Base-by-base conservation (phyloP, 176 grass and related monocot genomes). In the Rhynchospora breviuscula region DNA sequence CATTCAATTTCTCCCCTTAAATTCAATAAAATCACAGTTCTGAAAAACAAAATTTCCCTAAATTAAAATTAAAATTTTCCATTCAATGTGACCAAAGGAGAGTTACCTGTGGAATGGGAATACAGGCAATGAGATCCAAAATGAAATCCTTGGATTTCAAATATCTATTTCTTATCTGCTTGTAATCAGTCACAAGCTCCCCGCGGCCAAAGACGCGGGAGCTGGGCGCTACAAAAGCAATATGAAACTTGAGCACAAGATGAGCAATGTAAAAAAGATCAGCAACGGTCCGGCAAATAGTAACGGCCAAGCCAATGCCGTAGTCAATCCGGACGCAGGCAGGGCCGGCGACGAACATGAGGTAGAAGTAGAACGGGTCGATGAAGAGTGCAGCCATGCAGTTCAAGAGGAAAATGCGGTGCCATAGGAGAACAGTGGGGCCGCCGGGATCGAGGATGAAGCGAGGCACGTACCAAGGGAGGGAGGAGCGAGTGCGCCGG, bases 361-460 rank as follows among this genome's bases (percentile, higher is more conserved):
- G 92, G 86, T 95, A 98, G 90, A 98, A 98, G 75, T 98, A 98
- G 56, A 98, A 81, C 17, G 95, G 95, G 51, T 98, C 92, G 8
- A 98, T 86, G 86, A 91, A 94, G 56, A 98, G 89, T 1, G 90
- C 95, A 5, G 94, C 78, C 65, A 98, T 88, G 84, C 92, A 95
- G 48, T 81, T 87, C 33, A 98, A 72, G 43, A 98, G 91, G 86
- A 98, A 98, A 18, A 95, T 59, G 12, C 90, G 89, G 84, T 98
- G 91, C 95, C 95, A 98, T 45, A 75, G 25, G 59, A 98, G 92
- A 18, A 98, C 90, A 15, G 65, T 87, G 7, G 90, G 92, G 58
- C 94, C 92, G 2, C 95, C 95, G 0, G 95, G 95, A 91, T 98
- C 95, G 22, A 98, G 95, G 84, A 98, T 98, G 54, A 87, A 87